phyloP scores from a whole-genome alignment of 495 filamentous ascomycete genomes.

The Aspergillus mulundensis region DNA sequence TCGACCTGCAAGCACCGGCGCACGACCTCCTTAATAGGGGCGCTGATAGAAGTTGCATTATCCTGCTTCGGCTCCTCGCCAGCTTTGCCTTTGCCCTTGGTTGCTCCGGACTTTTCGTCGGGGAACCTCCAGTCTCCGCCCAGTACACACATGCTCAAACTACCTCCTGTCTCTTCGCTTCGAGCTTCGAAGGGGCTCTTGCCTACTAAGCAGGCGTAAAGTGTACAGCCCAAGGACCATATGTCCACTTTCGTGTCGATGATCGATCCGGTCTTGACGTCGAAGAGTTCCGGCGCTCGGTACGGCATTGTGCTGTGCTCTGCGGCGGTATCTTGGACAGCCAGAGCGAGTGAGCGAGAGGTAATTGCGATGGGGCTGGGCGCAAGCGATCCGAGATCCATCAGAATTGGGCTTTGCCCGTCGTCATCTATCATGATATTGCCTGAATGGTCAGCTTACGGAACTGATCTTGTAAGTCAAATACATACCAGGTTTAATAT shows the following conservation, averaged over 20 bases:
- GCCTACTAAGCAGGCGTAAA: conserved; percentile 92
- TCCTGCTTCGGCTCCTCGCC: conserved; percentile 29
- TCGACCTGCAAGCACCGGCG: conserved; percentile 89
- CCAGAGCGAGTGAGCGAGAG: conserved; percentile 82
- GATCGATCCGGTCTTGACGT: conserved; percentile 88
- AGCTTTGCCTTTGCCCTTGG: conserved; percentile 53
- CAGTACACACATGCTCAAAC: conserved; percentile 83
- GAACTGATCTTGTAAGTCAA: not conserved
- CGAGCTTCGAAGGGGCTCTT: conserved; percentile 96
- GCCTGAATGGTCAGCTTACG: conserved; percentile 49
- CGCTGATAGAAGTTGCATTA: conserved; percentile 53
- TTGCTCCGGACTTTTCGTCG: conserved; percentile 62
- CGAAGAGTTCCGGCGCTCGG: conserved; percentile 94
- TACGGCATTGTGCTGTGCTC: conserved; percentile 99
- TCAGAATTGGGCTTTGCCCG: conserved; percentile 85
- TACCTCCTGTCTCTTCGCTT: conserved; percentile 92
- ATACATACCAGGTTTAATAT: conserved; percentile 86
- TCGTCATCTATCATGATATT: conserved; percentile 96
- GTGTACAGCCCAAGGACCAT: conserved; percentile 93
- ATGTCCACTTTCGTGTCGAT: conserved; percentile 98
- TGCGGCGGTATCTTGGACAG: conserved; percentile 87
- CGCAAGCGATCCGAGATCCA: conserved; percentile 93
- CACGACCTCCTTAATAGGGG: conserved; percentile 78
- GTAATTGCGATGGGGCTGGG: conserved; percentile 91
- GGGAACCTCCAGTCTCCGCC: conserved; percentile 93